Base-by-base conservation (phyloP, 1,284 basidiomycete species). In the Apiotrichum siamense region DNA sequence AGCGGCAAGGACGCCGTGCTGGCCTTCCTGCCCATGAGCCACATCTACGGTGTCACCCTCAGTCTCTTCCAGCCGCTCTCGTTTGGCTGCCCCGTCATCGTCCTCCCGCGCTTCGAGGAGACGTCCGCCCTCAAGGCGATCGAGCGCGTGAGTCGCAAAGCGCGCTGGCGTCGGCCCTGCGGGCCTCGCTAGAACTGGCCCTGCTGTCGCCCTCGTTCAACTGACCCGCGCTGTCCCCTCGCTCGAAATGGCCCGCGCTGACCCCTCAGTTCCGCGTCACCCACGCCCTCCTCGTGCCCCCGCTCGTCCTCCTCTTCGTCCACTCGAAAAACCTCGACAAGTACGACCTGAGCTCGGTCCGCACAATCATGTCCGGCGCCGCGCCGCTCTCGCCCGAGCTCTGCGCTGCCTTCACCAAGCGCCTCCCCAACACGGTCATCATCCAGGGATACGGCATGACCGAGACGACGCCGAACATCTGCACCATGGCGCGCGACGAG, bases 221-320 rank as follows among this genome's bases (percentile, higher is more conserved):
- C n/a, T n/a, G n/a, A n/a, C n/a, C n/a, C n/a, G n/a, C n/a, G n/a
- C n/a, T n/a, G n/a, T n/a, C n/a, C n/a, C n/a, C n/a, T n/a, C n/a
- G n/a, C n/a, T n/a, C n/a, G n/a, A n/a, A n/a, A n/a, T n/a, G n/a
- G n/a, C n/a, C n/a, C n/a, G n/a, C n/a, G n/a, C n/a, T n/a, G n/a
- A n/a, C n/a, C 40, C 4, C 84, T 58, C 77, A 78, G 57, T 87
- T 86, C 75, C 79, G 77, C 47, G 78, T 84, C 47, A 85, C 84
- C 0, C 70, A 75, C 33, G 66, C 79, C 1, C 74, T 88, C 7
- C 78, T 93, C 38, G 91, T 93, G 0, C 91, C 92, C 0, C 91
- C 91, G 0, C 83, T 96, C 38, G 75, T 91, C 3, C 82, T 94
- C 33, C 59, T 65, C 15, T 54, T 75, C 29, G 54, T 72, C 23